Base-by-base conservation (phyloP, 2,329 filamentous ascomycete species). In the Aspergillus sp. region DNA sequence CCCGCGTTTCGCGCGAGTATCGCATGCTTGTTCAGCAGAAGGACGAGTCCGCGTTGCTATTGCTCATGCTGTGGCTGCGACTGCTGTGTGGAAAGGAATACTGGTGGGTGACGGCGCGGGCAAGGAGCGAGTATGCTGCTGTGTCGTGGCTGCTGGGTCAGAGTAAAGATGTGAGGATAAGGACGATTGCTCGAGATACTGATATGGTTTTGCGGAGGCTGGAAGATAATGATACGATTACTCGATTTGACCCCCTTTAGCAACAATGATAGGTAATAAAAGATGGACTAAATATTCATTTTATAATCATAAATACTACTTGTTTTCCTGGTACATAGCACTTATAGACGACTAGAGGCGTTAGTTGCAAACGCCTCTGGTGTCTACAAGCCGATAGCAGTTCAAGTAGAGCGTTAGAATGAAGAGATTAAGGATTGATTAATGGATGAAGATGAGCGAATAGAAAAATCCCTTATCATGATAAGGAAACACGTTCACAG, bases 61-160 rank as follows among this genome's bases (percentile, higher is more conserved):
- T 55, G 11, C 49, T 55, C 26, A 49, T 55, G 39, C n/a, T 55
- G 14, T 55, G 53, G 42, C 16, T 55, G 22, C 45, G 29, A 29
- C 11, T 55, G 10, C 42, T 55, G 12, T 18, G 29, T 4, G 16
- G 20, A 6, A 42, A 49, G 18, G 24, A 16, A 14, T 55, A 22
- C 22, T 55, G 53, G 53, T 49, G 53, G 42, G 46, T 54, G n/a
- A 12, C 3, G 9, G 18, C 16, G 9, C 53, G 42, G 12, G 42
- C 53, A 1, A 18, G 52, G 7, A 55, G 29, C 32, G 53, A 54
- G 39, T 54, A 54, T 42, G 16, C 52, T 22, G 52, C 39, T 14
- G 53, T 55, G 16, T 55, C 11, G 10, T 32, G 53, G 39, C 18
- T 47, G 6, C 53, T 49, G 2, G 10, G 42, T 20, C 42, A 18